phyloP scores from a whole-genome alignment of 257 asterid genomes.

The Solanum sitiens region DNA sequence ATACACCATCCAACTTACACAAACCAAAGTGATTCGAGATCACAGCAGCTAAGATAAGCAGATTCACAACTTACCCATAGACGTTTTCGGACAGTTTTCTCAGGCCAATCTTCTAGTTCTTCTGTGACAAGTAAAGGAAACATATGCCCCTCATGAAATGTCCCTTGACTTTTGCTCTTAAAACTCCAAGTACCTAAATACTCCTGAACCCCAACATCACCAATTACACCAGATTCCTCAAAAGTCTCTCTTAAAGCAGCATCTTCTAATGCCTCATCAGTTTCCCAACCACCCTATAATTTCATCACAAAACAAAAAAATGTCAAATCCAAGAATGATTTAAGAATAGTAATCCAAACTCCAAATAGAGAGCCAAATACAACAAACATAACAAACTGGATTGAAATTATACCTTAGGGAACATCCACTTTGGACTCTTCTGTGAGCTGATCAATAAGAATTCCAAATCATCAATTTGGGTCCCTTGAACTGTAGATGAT shows the following conservation, averaged over 20 bases:
- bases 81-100: constrained; percentile 7
- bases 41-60: not conserved
- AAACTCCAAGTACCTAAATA: constrained; percentile 10
- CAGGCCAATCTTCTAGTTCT: constrained; percentile 12
- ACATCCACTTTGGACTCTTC: constrained; percentile 82
- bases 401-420: constrained; percentile 65
- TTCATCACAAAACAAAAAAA: constrained; percentile 7
- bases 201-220: constrained; percentile 49
- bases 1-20: not conserved
- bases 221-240: constrained; percentile 88
- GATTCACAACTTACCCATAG: constrained; percentile 2
- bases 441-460: constrained; percentile 86
- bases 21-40: not conserved
- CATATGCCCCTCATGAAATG: constrained; percentile 10
- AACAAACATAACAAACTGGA: not conserved
- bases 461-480: constrained; percentile 54
- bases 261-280: constrained; percentile 67
- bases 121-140: constrained; percentile 6
- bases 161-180: constrained; percentile 11
- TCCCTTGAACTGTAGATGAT: constrained; percentile 18
- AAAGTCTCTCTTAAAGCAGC: constrained; percentile 83
- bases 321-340: constrained; percentile 7
- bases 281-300: constrained; percentile 90
- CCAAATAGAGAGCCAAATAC: not conserved
- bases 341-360: not conserved